phyloP scores from a whole-genome alignment of 2,329 filamentous ascomycete species.

The Talaromyces funiculosus region DNA sequence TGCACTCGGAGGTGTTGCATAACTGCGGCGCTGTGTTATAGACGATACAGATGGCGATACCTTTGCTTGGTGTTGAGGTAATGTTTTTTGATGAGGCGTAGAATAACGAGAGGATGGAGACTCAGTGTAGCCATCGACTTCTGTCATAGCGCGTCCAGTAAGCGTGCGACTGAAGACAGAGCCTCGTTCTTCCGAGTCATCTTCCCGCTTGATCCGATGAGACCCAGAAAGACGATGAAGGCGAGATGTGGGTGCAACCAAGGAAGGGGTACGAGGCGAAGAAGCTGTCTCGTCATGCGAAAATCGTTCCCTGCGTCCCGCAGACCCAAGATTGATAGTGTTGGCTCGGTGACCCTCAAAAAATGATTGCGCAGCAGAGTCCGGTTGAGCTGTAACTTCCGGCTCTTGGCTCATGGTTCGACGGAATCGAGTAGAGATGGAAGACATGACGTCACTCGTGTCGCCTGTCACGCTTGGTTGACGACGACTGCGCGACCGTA shows the following conservation, averaged over 20 bases:
- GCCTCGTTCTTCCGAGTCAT: constrained; percentile 28
- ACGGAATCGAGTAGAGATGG: constrained; percentile 27
- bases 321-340: constrained; percentile 23
- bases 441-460: constrained; percentile 23
- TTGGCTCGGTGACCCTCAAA: constrained; percentile 40
- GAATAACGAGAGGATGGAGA: constrained; percentile 21
- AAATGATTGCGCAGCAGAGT: constrained; percentile 24
- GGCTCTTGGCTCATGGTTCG: constrained; percentile 37
- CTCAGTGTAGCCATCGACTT: constrained; percentile 27
- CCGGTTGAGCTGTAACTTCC: constrained; percentile 24
- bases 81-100: constrained; percentile 16
- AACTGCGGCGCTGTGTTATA: constrained; percentile 33
- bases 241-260: constrained; percentile 29
- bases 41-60: constrained; percentile 29
- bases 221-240: constrained; percentile 38
- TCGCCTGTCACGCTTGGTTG: constrained; percentile 5
- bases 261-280: constrained; percentile 25
- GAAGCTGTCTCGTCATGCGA: constrained; percentile 24
- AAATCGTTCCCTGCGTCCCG: constrained; percentile 17
- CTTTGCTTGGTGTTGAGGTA: constrained; percentile 20
- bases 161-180: constrained; percentile 32
- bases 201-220: constrained; percentile 32
- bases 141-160: constrained; percentile 39
- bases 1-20: constrained; percentile 25
- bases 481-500: constrained; percentile 21